These are phyloP conservation scores for Silybum marianum DNA, from an alignment of 129 eudicot species.

Conservation along the genomic window DNA sequence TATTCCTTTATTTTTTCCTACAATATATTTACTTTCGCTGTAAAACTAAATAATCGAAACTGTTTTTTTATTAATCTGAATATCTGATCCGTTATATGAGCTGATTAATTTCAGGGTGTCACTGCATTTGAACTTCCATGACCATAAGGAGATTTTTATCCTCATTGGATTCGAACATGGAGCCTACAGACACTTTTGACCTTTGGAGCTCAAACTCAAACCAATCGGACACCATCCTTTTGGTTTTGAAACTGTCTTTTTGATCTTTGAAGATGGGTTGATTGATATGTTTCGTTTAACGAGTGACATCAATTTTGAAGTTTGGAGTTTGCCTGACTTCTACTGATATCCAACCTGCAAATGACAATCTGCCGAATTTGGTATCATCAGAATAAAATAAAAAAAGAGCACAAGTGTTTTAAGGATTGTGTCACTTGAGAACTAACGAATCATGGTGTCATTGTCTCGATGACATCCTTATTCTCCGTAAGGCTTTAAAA, in stretches of 20 bases:
- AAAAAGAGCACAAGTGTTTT: neutral
- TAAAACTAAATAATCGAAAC: too few species aligned
- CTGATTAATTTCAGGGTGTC: too few species aligned
- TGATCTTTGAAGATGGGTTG: neutral
- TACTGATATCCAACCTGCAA: neutral
- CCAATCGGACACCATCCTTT: too few species aligned
- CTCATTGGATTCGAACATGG: too few species aligned
- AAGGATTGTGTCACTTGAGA: neutral
- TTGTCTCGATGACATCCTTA: neutral
- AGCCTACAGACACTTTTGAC: neutral
- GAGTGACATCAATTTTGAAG: neutral
- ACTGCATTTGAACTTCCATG: too few species aligned
- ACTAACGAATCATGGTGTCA: neutral
- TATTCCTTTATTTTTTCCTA: neutral
- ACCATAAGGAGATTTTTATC: too few species aligned
- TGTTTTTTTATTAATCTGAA: neutral
- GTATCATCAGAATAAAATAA: neutral
- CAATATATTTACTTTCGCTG: too few species aligned
- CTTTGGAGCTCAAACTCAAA: too few species aligned
- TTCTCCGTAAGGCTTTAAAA: neutral
- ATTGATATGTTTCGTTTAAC: neutral
- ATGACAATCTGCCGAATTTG: neutral
- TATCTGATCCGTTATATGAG: too few species aligned
- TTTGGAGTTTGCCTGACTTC: neutral
- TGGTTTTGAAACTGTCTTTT: too few species aligned